These are phyloP conservation scores for Kazachstania viticola DNA, from an alignment of 805 yeast genomes.

Conservation along the genomic window DNA sequence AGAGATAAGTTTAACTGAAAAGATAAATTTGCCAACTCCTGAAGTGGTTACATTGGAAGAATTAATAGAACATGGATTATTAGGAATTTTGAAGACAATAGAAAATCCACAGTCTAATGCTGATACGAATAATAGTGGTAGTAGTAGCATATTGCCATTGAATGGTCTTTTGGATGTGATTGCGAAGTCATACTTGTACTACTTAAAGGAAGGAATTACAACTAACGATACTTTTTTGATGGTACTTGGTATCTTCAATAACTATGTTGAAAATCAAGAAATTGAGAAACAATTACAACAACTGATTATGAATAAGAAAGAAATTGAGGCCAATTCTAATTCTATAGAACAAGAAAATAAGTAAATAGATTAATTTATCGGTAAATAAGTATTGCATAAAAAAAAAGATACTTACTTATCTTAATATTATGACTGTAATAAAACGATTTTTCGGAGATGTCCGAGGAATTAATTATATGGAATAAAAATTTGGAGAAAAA, in stretches of 20 bases:
- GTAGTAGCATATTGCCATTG: conserved; percentile 33
- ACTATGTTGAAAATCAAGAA: conserved; percentile 28
- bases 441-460: too few species aligned
- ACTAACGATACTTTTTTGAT: conserved; percentile 30
- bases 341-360: too few species aligned
- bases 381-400: too few species aligned
- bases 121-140: conserved; percentile 30
- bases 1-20: conserved; percentile 32
- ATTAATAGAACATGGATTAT: conserved; percentile 59
- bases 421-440: too few species aligned
- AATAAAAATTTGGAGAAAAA: too few species aligned
- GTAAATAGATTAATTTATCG: too few species aligned
- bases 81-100: conserved; percentile 40
- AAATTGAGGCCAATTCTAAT: too few species aligned
- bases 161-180: conserved; percentile 54
- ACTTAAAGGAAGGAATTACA: conserved; percentile 28
- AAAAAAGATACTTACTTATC: too few species aligned
- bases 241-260: conserved; percentile 30
- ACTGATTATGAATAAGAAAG: conserved; percentile 28
- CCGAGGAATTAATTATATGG: too few species aligned
- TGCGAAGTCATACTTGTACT: conserved; percentile 51
- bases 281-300: conserved; percentile 30
- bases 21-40: conserved; percentile 26
- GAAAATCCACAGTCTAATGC: conserved; percentile 1
- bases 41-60: conserved; percentile 38